A percentile compares a stretch with the other conserved stretches of the same genome.
Conservation (phyloP, 805 yeast genomes). For the Barnettozyma wickerhamii region DNA sequence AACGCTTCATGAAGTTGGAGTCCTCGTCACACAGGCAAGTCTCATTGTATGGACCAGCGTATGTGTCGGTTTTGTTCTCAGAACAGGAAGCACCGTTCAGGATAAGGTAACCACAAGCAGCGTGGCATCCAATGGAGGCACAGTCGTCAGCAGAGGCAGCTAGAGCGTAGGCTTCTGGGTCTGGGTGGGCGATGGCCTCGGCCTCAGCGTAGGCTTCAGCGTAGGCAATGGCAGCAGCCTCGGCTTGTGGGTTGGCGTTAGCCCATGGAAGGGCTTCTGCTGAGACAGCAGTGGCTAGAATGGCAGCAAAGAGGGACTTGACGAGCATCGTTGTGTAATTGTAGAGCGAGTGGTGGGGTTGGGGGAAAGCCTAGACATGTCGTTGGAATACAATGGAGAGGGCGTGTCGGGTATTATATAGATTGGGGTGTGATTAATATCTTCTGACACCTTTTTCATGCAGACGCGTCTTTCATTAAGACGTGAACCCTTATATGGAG, state of each 20-base stretch:
- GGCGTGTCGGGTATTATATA: not conserved
- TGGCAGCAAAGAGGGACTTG: not conserved
- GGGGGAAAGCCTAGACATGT: too few relatives aligned
- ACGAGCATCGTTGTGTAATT: not conserved
- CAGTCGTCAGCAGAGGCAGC: conserved; percentile 22
- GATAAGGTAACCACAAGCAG: conserved; percentile 32
- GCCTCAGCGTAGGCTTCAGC: conserved; percentile 22
- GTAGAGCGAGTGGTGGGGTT: not conserved
- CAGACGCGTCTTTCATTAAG: not conserved
- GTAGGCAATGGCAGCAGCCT: conserved; percentile 18
- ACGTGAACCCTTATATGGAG: too few relatives aligned
- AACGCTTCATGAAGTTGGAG: conserved; percentile 18
- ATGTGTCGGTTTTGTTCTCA: conserved; percentile 21
- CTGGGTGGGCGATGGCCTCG: conserved; percentile 18
- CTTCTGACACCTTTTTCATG: not conserved
- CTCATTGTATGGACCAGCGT: conserved; percentile 21
- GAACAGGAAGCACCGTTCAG: conserved; percentile 31
- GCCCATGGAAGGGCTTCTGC: conserved; percentile 21
- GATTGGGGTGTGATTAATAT: not conserved
- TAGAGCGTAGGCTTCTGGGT: conserved; percentile 19
- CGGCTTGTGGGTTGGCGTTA: conserved; percentile 16
- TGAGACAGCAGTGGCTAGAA: not conserved
- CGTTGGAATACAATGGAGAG: too few relatives aligned
- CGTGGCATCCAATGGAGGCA: conserved; percentile 31
- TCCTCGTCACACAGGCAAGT: conserved; percentile 23